phyloP scores from a whole-genome alignment of 257 asterid genomes.

The Handroanthus guayacan region DNA sequence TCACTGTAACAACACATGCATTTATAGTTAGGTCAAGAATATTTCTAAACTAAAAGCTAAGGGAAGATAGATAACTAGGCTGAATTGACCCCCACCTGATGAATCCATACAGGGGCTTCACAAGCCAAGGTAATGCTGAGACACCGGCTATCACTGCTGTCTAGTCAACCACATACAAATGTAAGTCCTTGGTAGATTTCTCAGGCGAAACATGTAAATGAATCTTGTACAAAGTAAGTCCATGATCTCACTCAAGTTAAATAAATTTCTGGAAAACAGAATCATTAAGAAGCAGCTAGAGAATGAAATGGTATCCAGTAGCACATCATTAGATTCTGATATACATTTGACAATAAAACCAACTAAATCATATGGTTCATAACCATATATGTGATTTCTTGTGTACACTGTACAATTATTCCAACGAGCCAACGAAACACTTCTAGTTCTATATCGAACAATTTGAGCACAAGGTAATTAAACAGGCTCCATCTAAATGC shows the following conservation, averaged over 20 bases:
- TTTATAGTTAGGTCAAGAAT: conserved; percentile 12
- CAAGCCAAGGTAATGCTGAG: conserved; percentile 86
- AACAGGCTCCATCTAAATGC: not conserved
- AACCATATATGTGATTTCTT: not conserved
- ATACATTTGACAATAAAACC: not conserved
- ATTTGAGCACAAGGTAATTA: conserved; percentile 14
- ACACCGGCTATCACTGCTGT: conserved; percentile 88
- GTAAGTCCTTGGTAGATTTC: conserved; percentile 47
- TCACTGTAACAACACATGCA: conserved; percentile 52
- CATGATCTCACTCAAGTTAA: not conserved
- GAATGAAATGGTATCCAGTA: not conserved
- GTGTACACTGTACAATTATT: not conserved
- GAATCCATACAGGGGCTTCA: conserved; percentile 92
- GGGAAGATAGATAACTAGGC: conserved; percentile 24
- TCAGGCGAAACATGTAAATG: not conserved
- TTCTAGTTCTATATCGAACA: not conserved
- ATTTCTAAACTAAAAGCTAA: conserved; percentile 7
- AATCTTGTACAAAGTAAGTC: conserved; percentile 11
- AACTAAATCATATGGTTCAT: not conserved
- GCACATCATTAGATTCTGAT: not conserved
- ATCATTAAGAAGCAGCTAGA: not conserved
- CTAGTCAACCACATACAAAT: conserved; percentile 62
- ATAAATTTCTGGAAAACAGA: conserved; percentile 1
- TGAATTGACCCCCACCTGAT: conserved; percentile 61
- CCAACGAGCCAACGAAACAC: not conserved